Percentiles rank a stretch among this genome's conserved stretches.
Evolutionary conservation across 202 grass and related monocot genomes (phyloP).

Genomic region (Zizania palustris): DNA sequence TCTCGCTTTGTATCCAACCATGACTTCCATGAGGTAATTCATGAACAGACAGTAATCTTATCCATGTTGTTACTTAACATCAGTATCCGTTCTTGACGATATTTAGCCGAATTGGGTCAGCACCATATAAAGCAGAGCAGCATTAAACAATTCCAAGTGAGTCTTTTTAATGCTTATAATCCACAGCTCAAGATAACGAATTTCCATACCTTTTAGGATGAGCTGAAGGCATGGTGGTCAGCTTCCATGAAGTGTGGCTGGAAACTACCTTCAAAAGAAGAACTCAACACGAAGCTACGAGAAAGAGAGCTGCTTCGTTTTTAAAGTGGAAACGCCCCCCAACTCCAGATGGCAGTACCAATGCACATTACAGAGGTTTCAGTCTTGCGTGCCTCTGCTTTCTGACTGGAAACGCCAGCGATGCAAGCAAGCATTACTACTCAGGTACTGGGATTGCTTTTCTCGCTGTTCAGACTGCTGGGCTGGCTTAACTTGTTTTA

Average conservation of each 20-base stretch:
- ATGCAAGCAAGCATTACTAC: neutral
- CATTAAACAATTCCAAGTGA: neutral
- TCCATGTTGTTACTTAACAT: neutral
- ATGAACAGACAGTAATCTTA: neutral
- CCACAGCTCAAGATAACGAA: neutral
- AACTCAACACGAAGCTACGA: conserved; percentile 67
- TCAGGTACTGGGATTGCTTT: neutral
- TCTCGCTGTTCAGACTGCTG: neutral
- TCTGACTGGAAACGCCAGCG: neutral
- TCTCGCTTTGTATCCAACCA: conserved; percentile 85
- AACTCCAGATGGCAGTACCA: neutral
- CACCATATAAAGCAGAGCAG: neutral
- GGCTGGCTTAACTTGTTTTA: too few relatives aligned
- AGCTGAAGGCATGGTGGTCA: conserved; percentile 85
- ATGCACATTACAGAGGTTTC: neutral
- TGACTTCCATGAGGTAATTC: conserved; percentile 85
- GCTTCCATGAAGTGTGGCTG: conserved; percentile 57
- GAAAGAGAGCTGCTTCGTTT: conserved; percentile 57
- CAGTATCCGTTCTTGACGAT: too few relatives aligned
- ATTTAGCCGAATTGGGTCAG: neutral
- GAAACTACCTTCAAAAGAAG: conserved; percentile 63
- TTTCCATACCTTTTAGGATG: conserved; percentile 56
- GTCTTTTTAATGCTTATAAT: neutral
- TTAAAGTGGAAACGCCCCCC: conserved; percentile 23
- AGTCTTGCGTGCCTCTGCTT: conserved; percentile 20